Percentiles rank a stretch among this genome's conserved stretches.
These are phyloP conservation scores for Yamadazyma trypodendri DNA, from an alignment of 1,139 yeast species.

Conservation along the genomic window DNA sequence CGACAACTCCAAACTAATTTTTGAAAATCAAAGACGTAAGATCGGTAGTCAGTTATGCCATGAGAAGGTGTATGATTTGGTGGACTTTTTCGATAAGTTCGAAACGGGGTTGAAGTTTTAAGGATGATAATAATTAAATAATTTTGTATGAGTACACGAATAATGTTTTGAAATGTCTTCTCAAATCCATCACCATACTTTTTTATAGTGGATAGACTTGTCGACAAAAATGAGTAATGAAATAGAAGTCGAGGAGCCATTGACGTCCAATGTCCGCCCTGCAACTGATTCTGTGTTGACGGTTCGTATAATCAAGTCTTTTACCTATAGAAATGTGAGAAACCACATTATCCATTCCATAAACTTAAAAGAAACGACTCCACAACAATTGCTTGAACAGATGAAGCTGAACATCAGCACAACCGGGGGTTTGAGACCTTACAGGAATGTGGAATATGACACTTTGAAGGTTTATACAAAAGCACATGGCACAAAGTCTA, in stretches of 20 bases:
- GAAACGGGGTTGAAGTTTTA: conserved; percentile 24
- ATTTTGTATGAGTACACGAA: conserved; percentile 13
- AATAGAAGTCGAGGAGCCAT: conserved; percentile 49
- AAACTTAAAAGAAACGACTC: conserved; percentile 70
- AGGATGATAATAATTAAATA: conserved; percentile 1
- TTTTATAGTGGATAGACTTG: no score
- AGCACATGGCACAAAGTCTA: conserved; percentile 93
- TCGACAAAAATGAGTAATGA: conserved; percentile 1
- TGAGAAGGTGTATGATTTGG: conserved; percentile 28
- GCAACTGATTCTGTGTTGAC: conserved; percentile 74
- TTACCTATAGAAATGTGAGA: conserved; percentile 87
- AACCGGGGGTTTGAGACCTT: conserved; percentile 76
- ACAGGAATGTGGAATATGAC: conserved; percentile 73
- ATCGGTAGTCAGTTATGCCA: conserved; percentile 21
- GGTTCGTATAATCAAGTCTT: conserved; percentile 82
- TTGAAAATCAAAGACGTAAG: conserved; percentile 25
- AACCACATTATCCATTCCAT: conserved; percentile 72
- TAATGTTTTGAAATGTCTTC: conserved; percentile 1
- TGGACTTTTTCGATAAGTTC: conserved; percentile 22
- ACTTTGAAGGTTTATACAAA: conserved; percentile 84
- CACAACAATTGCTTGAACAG: conserved; percentile 54
- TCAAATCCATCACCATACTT: background rate
- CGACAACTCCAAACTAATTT: conserved; percentile 21
- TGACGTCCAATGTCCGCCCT: conserved; percentile 68
- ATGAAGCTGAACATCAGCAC: conserved; percentile 52